These are phyloP conservation scores for Podila epigama DNA, from an alignment of 192 early-diverging fungal species.

Conservation along the genomic window DNA sequence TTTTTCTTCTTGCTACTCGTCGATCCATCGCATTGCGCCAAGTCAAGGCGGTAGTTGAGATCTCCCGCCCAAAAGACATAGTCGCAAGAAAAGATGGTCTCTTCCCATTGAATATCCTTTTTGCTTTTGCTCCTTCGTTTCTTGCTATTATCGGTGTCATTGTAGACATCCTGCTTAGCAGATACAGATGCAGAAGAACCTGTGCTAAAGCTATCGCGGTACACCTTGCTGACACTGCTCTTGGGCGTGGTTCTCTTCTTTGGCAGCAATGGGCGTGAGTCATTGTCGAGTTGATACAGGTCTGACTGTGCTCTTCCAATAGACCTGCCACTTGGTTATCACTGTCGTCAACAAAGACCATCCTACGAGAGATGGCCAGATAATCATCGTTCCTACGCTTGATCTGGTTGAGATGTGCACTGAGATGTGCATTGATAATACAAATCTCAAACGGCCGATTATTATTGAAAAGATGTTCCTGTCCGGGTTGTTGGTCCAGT, in stretches of 20 bases:
- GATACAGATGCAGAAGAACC: too few species aligned
- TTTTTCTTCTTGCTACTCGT: conserved; percentile 22
- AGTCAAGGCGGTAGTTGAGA: conserved; percentile 48
- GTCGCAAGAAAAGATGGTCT: conserved; percentile 36
- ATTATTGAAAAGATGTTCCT: background rate
- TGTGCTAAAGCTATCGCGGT: background rate
- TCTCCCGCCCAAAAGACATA: conserved; percentile 50
- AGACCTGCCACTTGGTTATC: conserved; percentile 32
- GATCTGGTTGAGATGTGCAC: conserved; percentile 41
- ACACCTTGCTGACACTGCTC: background rate
- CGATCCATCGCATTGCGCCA: conserved; percentile 28
- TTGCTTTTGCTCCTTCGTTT: background rate
- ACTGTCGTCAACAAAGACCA: conserved; percentile 32
- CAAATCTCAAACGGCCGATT: conserved; percentile 37
- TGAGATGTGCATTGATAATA: conserved; percentile 50
- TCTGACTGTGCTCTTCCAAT: conserved; percentile 21
- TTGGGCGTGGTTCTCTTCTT: conserved; percentile 11
- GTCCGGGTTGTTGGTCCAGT: background rate
- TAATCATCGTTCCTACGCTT: conserved; percentile 46
- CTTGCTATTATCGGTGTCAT: background rate
- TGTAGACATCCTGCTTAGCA: too few species aligned
- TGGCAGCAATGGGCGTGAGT: conserved; percentile 23
- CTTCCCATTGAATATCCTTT: conserved; percentile 16
- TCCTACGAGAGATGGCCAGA: conserved; percentile 25
- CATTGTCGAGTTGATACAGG: conserved; percentile 22